Evolutionary conservation across 176 grass and related monocot genomes (phyloP).

Genomic region (bread wheat (Triticum aestivum)): IWGSC_CS_RefSeq_v2.1 NC_057807.1:11376084-11376583

Average conservation of each 20-base stretch:
- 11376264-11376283: conserved; percentile 29
- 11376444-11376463: neutral
- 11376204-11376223: neutral
- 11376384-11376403: neutral
- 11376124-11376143: neutral
- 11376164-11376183: conserved; percentile 16
- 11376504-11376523: neutral
- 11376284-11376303: neutral
- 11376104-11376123: neutral
- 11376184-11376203: neutral
- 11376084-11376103: neutral
- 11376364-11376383: neutral
- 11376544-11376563: conserved; percentile 13
- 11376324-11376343: neutral
- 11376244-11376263: conserved; percentile 14
- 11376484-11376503: neutral
- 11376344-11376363: neutral
- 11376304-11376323: conserved; percentile 6
- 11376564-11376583: conserved; percentile 1
- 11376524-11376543: conserved; percentile 2
- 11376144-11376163: neutral
- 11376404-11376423: neutral
- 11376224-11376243: conserved; percentile 20
- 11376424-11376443: neutral
- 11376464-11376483: conserved; percentile 22